A percentile compares a stretch with the other conserved stretches of the same genome.
Evolutionary conservation across 495 filamentous ascomycete genomes (phyloP).

Genomic region (Hapsidospora chrysogenum): DNA sequence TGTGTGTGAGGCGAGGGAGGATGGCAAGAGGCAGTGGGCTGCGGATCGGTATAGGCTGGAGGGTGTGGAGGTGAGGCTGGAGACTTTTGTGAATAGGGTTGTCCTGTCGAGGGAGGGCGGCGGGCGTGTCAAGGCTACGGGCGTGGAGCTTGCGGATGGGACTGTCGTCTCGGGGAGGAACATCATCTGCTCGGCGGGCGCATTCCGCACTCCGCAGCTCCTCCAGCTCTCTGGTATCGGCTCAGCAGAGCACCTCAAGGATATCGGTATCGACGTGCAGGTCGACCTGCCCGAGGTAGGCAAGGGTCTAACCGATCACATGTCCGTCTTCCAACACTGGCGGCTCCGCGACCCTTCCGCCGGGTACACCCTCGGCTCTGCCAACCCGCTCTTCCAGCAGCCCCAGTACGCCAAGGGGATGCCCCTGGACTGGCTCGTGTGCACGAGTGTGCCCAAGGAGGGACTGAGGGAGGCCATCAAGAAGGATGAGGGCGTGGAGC

Average conservation of each 20-base stretch:
- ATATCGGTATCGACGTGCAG: constrained; percentile 28
- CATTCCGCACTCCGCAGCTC: constrained; percentile 42
- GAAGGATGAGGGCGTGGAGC: constrained; percentile 9
- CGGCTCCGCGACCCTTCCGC: constrained; percentile 7
- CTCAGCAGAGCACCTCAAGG: constrained; percentile 25
- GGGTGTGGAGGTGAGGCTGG: constrained; percentile 10
- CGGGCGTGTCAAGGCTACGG: too few species aligned
- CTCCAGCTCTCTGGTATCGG: constrained; percentile 40
- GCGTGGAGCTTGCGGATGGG: constrained; percentile 20
- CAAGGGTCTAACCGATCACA: constrained; percentile 31
- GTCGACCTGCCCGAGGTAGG: constrained; percentile 37
- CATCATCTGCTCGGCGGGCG: constrained; percentile 34
- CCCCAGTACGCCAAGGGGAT: constrained; percentile 14
- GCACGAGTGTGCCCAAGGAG: constrained; percentile 7
- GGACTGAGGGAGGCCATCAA: constrained; percentile 12
- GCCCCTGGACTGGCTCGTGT: constrained; percentile 14
- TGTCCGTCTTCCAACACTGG: constrained; percentile 10
- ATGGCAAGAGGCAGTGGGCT: constrained; percentile 18
- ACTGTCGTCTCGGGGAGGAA: constrained; percentile 17
- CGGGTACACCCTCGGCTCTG: constrained; percentile 13
- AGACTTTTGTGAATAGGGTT: constrained; percentile 20
- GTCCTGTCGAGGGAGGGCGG: constrained; percentile 16
- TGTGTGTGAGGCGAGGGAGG: constrained; percentile 14
- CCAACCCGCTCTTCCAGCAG: constrained; percentile 10
- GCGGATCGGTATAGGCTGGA: constrained; percentile 12